Evolutionary conservation across 371 early-diverging fungal species (phyloP), one percentile per base, ranked within the genome.

Genomic region (Blastocladiella emersonii): DNA sequence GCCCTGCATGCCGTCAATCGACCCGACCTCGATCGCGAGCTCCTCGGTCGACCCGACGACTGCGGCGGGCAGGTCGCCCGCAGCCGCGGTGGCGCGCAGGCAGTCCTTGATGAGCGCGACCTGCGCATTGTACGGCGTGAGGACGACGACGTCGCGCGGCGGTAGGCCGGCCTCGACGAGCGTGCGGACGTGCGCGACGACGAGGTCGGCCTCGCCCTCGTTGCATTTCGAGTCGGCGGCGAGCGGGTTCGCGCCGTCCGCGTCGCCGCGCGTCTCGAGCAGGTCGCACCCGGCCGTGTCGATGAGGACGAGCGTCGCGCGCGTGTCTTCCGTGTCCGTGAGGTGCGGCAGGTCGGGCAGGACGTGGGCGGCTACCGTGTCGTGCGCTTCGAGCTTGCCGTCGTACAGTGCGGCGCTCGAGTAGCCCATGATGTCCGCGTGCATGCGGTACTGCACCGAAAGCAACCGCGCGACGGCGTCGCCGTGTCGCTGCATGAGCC

Each of bases 1-100:
- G 0, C 98, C 98, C 71, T 98, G 98, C 68, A 96, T 94, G 0
- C 95, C 94, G 74, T 98, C 98, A 1, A 97, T 93, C 3, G 90
- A 85, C 0, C 88, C 89, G 30, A 92, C 82, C 66, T 91, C 91
- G 53, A 92, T 75, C 3, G 67, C 77, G 1, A 78, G 77, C 63
- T 70, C 72, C 65, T 65, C 70, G 53, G 74, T 76, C 56, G 65
- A 63, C 32, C 79, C 61, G 57, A 73, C 27, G 32, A 66, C 61
- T n/a, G n/a, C n/a, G n/a, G n/a, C n/a, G n/a, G n/a, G n/a, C n/a
- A n/a, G n/a, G n/a, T n/a, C n/a, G n/a, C n/a, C n/a, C n/a, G n/a
- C n/a, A n/a, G n/a, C n/a, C n/a, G n/a, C n/a, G n/a, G n/a, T n/a
- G n/a, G n/a, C n/a, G n/a, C 66, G 56, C 49, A 77, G 65, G 51